These are phyloP conservation scores for Liquidambar formosana DNA, from an alignment of 164 flowering plant genomes.

Conservation along the genomic window DNA sequence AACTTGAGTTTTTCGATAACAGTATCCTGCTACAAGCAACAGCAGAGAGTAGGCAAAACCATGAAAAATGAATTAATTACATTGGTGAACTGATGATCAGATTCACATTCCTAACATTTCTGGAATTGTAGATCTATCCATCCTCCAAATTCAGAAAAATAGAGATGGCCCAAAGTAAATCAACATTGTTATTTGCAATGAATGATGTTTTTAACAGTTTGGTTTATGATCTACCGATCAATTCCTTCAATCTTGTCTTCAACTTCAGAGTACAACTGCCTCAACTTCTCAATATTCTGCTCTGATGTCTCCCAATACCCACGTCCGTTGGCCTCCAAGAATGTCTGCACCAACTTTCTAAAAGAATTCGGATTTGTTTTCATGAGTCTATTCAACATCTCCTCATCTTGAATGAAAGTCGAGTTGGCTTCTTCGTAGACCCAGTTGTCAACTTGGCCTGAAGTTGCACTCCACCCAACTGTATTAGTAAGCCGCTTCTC, in stretches of 20 bases:
- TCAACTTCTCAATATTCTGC: conserved; percentile 80
- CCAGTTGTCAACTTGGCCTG: conserved; percentile 99
- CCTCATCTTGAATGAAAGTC: conserved; percentile 85
- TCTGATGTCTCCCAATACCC: conserved; percentile 97
- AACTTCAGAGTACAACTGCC: conserved; percentile 86
- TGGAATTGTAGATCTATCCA: conserved; percentile 4
- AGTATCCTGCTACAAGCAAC: too few relatives aligned
- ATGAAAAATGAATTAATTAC: neutral
- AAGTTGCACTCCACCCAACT: conserved; percentile 99
- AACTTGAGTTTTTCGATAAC: too few relatives aligned
- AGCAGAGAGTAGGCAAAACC: neutral
- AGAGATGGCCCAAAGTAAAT: conserved; percentile 7
- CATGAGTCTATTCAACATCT: conserved; percentile 92
- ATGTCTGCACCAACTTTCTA: conserved; percentile 91
- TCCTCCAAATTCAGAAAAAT: neutral
- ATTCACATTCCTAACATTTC: conserved; percentile 11
- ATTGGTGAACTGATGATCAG: conserved; percentile 9
- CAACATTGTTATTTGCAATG: conserved; percentile 8
- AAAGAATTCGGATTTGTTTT: conserved; percentile 92
- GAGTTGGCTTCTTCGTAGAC: conserved; percentile 97
- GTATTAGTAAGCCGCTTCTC: conserved; percentile 96
- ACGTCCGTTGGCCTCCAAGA: conserved; percentile 97
- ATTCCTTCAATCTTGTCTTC: conserved; percentile 99
- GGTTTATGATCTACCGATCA: conserved; percentile 49
- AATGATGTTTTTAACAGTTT: neutral